These are phyloP conservation scores for Rubroboletus pulcherrimus DNA, from an alignment of 768 basidiomycete genomes.

Conservation along the genomic window DNA sequence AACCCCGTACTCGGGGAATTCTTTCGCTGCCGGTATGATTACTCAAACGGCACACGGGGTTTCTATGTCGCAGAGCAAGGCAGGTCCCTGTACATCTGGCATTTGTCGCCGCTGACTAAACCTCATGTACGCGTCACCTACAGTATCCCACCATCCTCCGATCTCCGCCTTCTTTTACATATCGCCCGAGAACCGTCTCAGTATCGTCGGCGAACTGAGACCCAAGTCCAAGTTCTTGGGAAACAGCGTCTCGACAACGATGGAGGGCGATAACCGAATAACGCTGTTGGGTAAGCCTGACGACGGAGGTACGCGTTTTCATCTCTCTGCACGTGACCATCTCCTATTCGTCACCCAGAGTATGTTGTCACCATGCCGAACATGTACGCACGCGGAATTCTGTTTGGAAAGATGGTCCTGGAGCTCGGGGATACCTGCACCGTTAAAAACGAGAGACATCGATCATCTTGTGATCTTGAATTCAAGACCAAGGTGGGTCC, in stretches of 20 bases:
- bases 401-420: slow-evolving; percentile 92
- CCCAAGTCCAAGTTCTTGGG: slow-evolving; percentile 97
- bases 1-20: slow-evolving; percentile 98
- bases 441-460: slow-evolving; percentile 78
- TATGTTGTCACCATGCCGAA: slow-evolving; percentile 96
- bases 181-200: slow-evolving; percentile 83
- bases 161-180: slow-evolving; percentile 95
- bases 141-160: slow-evolving; percentile 94
- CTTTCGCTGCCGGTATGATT: slow-evolving; percentile 94
- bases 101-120: slow-evolving; percentile 1
- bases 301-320: slow-evolving; percentile 68
- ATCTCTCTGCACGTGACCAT: slow-evolving; percentile 1
- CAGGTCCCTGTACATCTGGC: slow-evolving; percentile 22
- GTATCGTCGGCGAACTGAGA: slow-evolving; percentile 87
- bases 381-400: slow-evolving; percentile 88
- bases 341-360: slow-evolving; percentile 39
- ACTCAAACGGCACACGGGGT: slow-evolving; percentile 85
- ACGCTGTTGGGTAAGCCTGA: slow-evolving; percentile 76
- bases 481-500: slow-evolving; percentile 90
- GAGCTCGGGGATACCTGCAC: slow-evolving; percentile 90
- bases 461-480: slow-evolving; percentile 76
- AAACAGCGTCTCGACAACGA: slow-evolving; percentile 91
- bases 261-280: slow-evolving; percentile 95
- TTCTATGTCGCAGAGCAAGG: slow-evolving; percentile 98
- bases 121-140: background rate